phyloP scores from a whole-genome alignment of 2,329 filamentous ascomycete genomes.

The Calonectria ilicicola region DNA sequence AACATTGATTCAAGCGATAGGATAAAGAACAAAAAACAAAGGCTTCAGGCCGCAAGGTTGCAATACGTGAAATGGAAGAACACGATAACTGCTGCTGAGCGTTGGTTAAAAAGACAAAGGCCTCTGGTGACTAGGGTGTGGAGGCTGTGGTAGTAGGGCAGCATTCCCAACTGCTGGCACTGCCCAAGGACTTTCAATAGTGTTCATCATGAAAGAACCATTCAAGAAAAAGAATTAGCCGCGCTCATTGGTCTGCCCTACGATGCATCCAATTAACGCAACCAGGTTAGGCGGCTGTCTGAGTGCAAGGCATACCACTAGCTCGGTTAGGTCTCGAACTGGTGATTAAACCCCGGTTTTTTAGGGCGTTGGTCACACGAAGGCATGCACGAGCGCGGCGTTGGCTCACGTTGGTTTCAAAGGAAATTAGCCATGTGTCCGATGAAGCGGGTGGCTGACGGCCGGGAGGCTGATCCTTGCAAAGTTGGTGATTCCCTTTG shows the following conservation, averaged over 20 bases:
- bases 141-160: neutral
- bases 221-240: neutral
- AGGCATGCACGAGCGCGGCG: neutral
- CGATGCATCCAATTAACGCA: neutral
- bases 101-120: neutral
- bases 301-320: neutral
- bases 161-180: neutral
- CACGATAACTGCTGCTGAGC: too few relatives aligned
- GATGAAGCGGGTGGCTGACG: neutral
- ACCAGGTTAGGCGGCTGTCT: neutral
- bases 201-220: neutral
- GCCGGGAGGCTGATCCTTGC: neutral
- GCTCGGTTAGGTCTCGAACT: neutral
- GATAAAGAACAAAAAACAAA: too few relatives aligned
- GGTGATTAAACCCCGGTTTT: neutral
- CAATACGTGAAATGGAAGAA: neutral
- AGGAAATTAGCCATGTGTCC: neutral
- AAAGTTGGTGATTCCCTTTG: neutral
- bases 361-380: neutral
- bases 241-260: neutral
- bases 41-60: too few relatives aligned
- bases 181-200: neutral
- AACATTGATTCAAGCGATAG: too few relatives aligned
- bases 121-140: neutral
- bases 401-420: neutral